Base-by-base conservation (phyloP, 208 protist species). In the Crithidia bombi region DNA sequence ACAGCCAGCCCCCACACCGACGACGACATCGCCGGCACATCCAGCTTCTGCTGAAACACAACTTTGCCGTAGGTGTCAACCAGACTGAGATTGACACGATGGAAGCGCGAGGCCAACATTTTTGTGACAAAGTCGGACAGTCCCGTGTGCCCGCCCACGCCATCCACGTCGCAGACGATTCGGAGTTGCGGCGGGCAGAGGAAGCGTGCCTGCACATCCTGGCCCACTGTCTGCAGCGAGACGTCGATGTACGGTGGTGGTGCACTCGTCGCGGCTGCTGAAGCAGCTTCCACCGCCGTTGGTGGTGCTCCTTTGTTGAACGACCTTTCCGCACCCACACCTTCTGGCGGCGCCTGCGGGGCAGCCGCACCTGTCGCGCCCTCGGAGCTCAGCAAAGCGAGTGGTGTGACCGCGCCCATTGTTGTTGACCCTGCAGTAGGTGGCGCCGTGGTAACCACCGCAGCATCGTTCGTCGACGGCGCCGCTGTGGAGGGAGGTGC, bases 81-180 rank as follows among this genome's bases (percentile, higher is more conserved):
- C n/a, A 95, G 69, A 39, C 71, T 83, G 43, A 92, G 66, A 64
- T 87, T 79, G 2, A 91, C 66, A 21, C 61, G 77, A 78, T 95
- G 90, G 25, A 47, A 41, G 30, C 73, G 74, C 58, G 65, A 36
- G 23, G 78, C 77, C 33, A 54, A 54, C 67, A 91, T 77, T 52
- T 81, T 81, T 6, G 80, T 80, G n/a, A 78, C 76, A 73, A 86
- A 84, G 36, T 91, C 86, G 3, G 76, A 77, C 25, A 46, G 74
- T 0, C 83, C 85, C 36, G 78, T 87, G 71, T 85, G 65, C 15
- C 81, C 83, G 52, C 83, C 83, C 6, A 74, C 64, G 38, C 87
- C 90, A 47, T 95, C 87, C 10, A 95, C 73, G 65, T 85, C 77
- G 76, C 85, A 95, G 21, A 86, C 73, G 49, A 95, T 86, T 64